Conservation (phyloP, 2,329 filamentous ascomycete species). For the Dryadomyces quercus-mongolicae region DNA sequence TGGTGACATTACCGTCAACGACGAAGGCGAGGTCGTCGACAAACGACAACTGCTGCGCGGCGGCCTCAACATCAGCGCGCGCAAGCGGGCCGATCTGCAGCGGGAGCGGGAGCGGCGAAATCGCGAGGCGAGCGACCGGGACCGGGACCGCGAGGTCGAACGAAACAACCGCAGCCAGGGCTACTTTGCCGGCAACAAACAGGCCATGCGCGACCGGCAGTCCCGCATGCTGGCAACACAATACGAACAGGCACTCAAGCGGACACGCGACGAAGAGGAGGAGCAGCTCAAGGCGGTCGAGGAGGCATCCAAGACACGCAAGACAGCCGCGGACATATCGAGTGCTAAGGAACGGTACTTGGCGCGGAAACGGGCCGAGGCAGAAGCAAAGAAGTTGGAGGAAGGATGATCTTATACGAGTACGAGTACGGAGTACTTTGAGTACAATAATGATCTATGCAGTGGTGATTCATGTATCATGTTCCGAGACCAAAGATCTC, state of each 20-base stretch:
- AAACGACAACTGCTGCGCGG: constrained; percentile 68
- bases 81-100: constrained; percentile 38
- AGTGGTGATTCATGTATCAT: neutral
- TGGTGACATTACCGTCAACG: constrained; percentile 56
- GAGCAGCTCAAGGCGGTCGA: constrained; percentile 50
- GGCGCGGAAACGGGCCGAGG: constrained; percentile 62
- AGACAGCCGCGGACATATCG: constrained; percentile 64
- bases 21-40: constrained; percentile 73
- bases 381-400: constrained; percentile 42
- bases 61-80: constrained; percentile 60
- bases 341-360: constrained; percentile 72
- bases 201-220: constrained; percentile 63
- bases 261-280: constrained; percentile 54
- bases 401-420: too few relatives aligned
- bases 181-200: constrained; percentile 39
- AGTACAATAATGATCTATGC: too few relatives aligned
- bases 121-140: neutral
- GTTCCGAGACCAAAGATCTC: too few relatives aligned
- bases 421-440: too few relatives aligned
- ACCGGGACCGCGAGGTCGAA: neutral
- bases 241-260: constrained; percentile 59
- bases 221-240: constrained; percentile 70
- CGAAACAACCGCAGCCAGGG: constrained; percentile 19
- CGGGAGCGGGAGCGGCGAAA: constrained; percentile 1
- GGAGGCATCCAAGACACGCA: constrained; percentile 59